Evolutionary conservation across 768 basidiomycete species (phyloP).

Genomic region (Dioszegia hungarica): DNA sequence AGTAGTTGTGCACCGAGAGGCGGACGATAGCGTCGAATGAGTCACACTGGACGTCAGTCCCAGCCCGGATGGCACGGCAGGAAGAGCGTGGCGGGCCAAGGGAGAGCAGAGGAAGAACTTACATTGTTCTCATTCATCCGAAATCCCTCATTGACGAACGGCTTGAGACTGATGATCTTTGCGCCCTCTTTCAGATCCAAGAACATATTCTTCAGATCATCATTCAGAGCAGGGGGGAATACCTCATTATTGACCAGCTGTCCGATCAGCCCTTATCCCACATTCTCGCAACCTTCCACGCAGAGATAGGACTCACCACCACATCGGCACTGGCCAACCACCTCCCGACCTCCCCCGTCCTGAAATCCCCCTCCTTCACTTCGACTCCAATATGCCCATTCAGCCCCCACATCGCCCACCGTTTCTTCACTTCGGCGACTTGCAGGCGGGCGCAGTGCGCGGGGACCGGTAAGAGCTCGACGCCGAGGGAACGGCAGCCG

Average conservation of each 20-base stretch:
- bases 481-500: conserved; percentile 58
- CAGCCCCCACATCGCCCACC: conserved; percentile 90
- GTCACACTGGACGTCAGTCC: conserved; percentile 28
- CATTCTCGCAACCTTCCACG: not conserved
- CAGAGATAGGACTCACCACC: conserved; percentile 56
- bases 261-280: conserved; percentile 3
- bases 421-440: conserved; percentile 64
- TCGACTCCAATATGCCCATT: conserved; percentile 64
- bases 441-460: conserved; percentile 74
- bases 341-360: conserved; percentile 63
- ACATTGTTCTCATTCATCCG: conserved; percentile 81
- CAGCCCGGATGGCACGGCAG: not conserved
- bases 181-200: conserved; percentile 91
- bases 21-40: conserved; percentile 38
- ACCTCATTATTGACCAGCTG: conserved; percentile 50
- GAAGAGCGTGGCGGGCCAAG: no score
- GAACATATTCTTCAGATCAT: conserved; percentile 78
- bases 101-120: no score
- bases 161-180: conserved; percentile 78
- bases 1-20: conserved; percentile 24
- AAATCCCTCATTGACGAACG: conserved; percentile 67
- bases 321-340: conserved; percentile 80
- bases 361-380: conserved; percentile 81
- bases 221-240: conserved; percentile 61
- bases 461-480: conserved; percentile 72